Base-by-base conservation (phyloP, 306 rosid genomes). In the Begonia masoniana region DNA sequence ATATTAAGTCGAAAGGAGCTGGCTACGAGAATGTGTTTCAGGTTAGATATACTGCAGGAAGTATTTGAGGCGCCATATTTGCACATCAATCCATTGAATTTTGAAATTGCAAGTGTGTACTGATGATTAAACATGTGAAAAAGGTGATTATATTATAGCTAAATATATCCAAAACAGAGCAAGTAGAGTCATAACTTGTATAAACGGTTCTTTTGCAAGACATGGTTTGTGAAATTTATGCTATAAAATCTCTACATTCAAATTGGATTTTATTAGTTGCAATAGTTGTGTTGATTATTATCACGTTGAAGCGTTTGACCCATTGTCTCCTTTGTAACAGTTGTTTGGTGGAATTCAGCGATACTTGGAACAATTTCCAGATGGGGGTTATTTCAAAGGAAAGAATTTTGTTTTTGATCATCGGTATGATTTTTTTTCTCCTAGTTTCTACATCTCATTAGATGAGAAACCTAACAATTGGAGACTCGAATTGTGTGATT, bases 321-420 rank as follows among this genome's bases (percentile, higher is more conserved):
- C 12, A 17, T 49, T 46, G 42, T 57, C 50, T 23, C 19, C 60
- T 70, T 62, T 50, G 49, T 64, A 74, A 74, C 82, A 89, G 97
- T 72, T 89, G 65, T 85, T 55, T 65, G 94, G 97, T 55, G 97
- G 97, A 59, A 85, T 91, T 50, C 97, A 91, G 56, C 91, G 94
- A 59, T 91, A 85, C 62, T 21, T 91, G 77, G 97, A 85, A 72
- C 91, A 85, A 69, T 91, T 74, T 66, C 92, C 97, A 12, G 79
- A 80, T 56, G 92, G 96, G 35, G 95, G 97, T 31, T 82, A 70
- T 62, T 85, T 83, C 68, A 70, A 69, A 66, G 97, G 96, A 64
- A 91, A 91, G 75, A 91, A 91, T 58, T 91, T 85, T 77, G 97
- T 91, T 64, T 91, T 91, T 70, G 94, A 91, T 68, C 97, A 81